A percentile compares a stretch with the other conserved stretches of the same genome.
These are phyloP conservation scores for Dianthus caryophyllus DNA, from an alignment of 148 eudicot genomes.

Conservation along the genomic window DNA sequence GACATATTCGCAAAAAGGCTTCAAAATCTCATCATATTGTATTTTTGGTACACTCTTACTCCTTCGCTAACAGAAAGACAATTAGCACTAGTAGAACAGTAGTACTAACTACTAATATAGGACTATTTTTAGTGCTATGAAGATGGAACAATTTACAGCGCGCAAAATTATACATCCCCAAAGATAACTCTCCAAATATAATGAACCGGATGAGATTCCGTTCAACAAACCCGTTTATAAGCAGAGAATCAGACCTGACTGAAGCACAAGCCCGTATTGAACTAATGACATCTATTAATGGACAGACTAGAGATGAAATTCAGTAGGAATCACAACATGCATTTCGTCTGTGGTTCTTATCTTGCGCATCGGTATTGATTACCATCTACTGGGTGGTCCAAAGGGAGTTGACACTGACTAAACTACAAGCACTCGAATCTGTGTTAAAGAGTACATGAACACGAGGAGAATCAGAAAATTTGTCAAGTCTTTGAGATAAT, in stretches of 20 bases:
- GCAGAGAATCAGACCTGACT: constrained; percentile 1
- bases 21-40: neutral
- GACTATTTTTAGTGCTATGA: too few relatives aligned
- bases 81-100: too few relatives aligned
- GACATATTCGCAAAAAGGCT: neutral
- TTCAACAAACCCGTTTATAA: neutral
- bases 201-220: neutral
- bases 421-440: constrained; percentile 13
- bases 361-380: neutral
- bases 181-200: neutral
- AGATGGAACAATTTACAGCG: neutral
- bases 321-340: neutral
- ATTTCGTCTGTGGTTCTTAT: neutral
- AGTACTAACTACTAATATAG: too few relatives aligned
- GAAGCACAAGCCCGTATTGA: neutral
- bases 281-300: neutral
- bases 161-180: constrained; percentile 4
- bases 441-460: constrained; percentile 4
- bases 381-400: constrained; percentile 10
- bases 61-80: constrained; percentile 5
- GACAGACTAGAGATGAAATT: neutral
- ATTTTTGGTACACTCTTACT: neutral
- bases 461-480: neutral
- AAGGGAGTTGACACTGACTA: neutral
- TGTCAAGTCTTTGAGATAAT: constrained; percentile 7